Evolutionary conservation across 1,284 basidiomycete genomes (phyloP), one percentile per base, ranked within the genome.

Genomic region (Mycena sp.): DNA sequence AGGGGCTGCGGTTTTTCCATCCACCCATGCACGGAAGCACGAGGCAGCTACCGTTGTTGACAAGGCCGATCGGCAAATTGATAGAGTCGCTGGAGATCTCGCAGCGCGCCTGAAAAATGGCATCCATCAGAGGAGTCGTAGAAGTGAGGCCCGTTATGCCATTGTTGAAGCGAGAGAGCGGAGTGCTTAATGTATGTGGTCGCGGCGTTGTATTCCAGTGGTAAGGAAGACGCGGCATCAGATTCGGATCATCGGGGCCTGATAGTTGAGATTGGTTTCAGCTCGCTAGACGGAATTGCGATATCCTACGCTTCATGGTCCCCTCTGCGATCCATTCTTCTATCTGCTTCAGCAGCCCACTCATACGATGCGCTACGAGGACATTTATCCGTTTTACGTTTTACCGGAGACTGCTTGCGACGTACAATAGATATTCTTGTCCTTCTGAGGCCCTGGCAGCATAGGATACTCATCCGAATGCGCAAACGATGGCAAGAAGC

Each of bases 101-200:
- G 58, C 75, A 78, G 21, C 78, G 74, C 0, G 80, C 80, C 59
- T 80, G 69, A 50, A 73, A 74, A 10, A 82, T 70, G 11, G 69
- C 61, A 5, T 70, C 73, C 4, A 76, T 78, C 3, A 70, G 30
- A 9, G 73, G 73, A 17, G 71, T 68, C 0, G 67, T 50, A 28
- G 23, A 9, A 17, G 60, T 59, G 9, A 72, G 69, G 2, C 69
- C 56, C 6, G 71, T 65, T 2, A 49, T 4, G 3, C 68, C 64
- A 26, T 37, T 29, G 32, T 71, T 66, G 70, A 81, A 81, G 37
- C 79, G 77, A 6, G 78, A 70, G 7, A 79, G 75, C 4, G 69
- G 71, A 6, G 74, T 74, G 6, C 77, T 72, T 5, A 64, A 59
- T 1, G 74, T 65, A 56, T 78, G 77, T 0, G 75, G 76, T 45